phyloP scores from a whole-genome alignment of 2,329 filamentous ascomycete genomes.

The Fusarium buxicola region DNA sequence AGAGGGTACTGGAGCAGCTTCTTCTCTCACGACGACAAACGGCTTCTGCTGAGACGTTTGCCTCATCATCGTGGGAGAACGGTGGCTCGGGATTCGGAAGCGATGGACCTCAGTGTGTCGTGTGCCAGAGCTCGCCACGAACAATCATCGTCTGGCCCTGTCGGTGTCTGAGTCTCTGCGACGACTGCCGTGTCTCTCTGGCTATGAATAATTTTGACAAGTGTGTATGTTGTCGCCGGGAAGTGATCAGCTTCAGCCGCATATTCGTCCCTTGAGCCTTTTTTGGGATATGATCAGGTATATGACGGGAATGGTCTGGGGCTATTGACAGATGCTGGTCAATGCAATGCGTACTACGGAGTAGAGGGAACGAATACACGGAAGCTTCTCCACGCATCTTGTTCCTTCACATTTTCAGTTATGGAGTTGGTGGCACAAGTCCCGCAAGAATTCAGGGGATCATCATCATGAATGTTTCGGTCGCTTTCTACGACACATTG shows the following conservation, averaged over 20 bases:
- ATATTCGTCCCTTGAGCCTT: conserved; percentile 79
- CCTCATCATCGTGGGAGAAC: conserved; percentile 68
- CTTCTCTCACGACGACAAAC: conserved; percentile 63
- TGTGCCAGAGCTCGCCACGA: conserved; percentile 87
- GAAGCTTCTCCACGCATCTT: neutral
- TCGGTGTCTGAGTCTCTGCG: conserved; percentile 91
- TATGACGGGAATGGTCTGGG: neutral
- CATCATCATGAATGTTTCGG: conserved; percentile 9
- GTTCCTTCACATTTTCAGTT: conserved; percentile 17
- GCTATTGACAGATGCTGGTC: neutral
- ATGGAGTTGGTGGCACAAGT: conserved; percentile 28
- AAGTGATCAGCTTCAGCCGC: conserved; percentile 89
- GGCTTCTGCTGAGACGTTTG: conserved; percentile 19
- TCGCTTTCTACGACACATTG: conserved; percentile 15
- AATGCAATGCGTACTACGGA: neutral
- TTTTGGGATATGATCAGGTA: neutral
- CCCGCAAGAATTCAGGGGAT: conserved; percentile 5
- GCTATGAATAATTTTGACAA: conserved; percentile 98
- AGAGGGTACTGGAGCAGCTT: conserved; percentile 70
- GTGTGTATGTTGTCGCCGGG: conserved; percentile 92
- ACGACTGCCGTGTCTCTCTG: conserved; percentile 92
- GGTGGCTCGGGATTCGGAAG: conserved; percentile 79
- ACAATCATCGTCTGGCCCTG: conserved; percentile 97
- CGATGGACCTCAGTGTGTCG: conserved; percentile 86
- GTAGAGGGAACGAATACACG: conserved; percentile 6